Percentiles rank a stretch among this genome's conserved stretches.
Evolutionary conservation across 768 basidiomycete genomes (phyloP).

Genomic region (Phaeotremella fagi): DNA sequence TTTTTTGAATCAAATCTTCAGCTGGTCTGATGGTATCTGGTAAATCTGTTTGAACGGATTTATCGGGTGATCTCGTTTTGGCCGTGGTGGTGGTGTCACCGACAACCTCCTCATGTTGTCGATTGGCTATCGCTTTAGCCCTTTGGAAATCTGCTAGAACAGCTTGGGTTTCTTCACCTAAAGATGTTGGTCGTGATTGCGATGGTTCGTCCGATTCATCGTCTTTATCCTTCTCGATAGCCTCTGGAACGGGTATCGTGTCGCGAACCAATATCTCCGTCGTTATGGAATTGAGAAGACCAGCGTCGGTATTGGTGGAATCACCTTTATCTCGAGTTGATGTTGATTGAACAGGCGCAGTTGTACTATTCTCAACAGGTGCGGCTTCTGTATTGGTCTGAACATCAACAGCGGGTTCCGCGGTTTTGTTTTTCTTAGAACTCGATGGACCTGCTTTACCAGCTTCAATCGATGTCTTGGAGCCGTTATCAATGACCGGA

Average conservation of each 20-base stretch:
- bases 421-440: too few species aligned
- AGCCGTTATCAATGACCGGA: too few species aligned
- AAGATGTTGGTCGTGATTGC: too few species aligned
- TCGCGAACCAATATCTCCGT: too few species aligned
- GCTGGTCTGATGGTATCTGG: neutral
- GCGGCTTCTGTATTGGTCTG: too few species aligned
- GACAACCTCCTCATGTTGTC: neutral
- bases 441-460: too few species aligned
- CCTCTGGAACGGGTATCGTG: neutral
- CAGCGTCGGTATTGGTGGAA: neutral
- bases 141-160: slow-evolving; percentile 2
- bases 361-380: too few species aligned
- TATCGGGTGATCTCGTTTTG: neutral
- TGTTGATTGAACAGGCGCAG: neutral
- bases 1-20: neutral
- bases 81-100: neutral
- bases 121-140: neutral
- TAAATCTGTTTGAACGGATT: neutral
- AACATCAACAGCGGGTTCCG: too few species aligned
- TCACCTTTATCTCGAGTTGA: neutral
- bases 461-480: too few species aligned
- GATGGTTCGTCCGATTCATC: too few species aligned
- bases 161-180: slow-evolving; percentile 12
- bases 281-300: too few species aligned
- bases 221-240: neutral